A percentile compares a stretch with the other conserved stretches of the same genome.
Evolutionary conservation across 2,329 filamentous ascomycete genomes (phyloP).

Genomic region (Aspergillus neotritici): DNA sequence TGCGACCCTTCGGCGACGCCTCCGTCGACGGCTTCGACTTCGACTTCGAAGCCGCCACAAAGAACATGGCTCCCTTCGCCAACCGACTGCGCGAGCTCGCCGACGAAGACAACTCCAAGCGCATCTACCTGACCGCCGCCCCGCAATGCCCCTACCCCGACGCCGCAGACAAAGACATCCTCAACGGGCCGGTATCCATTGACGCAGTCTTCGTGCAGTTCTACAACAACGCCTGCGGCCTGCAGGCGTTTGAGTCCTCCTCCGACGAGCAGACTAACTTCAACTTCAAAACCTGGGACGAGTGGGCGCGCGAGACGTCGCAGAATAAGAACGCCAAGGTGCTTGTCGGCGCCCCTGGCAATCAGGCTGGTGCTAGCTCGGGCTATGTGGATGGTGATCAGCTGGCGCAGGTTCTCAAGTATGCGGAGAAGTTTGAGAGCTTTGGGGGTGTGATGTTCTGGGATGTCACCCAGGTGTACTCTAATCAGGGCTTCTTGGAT

Average conservation of each 20-base stretch:
- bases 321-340: slow-evolving; percentile 58
- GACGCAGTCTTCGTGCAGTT: slow-evolving; percentile 62
- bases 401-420: slow-evolving; percentile 49
- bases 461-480: slow-evolving; percentile 58
- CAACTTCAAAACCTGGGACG: slow-evolving; percentile 61
- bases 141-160: slow-evolving; percentile 66
- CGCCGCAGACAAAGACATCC: slow-evolving; percentile 51
- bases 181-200: slow-evolving; percentile 51
- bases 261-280: slow-evolving; percentile 47
- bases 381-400: slow-evolving; percentile 51
- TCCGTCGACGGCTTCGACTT: slow-evolving; percentile 71
- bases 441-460: slow-evolving; percentile 67
- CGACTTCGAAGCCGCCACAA: slow-evolving; percentile 60
- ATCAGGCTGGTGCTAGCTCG: slow-evolving; percentile 46
- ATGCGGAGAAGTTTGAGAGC: slow-evolving; percentile 50
- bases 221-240: slow-evolving; percentile 64
- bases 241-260: slow-evolving; percentile 47
- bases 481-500: slow-evolving; percentile 53
- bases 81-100: slow-evolving; percentile 52
- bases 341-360: slow-evolving; percentile 57
- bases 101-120: slow-evolving; percentile 47
- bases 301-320: slow-evolving; percentile 55
- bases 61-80: slow-evolving; percentile 59
- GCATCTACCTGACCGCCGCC: slow-evolving; percentile 58
- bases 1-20: slow-evolving; percentile 62